Evolutionary conservation across 75 land plant species (phyloP).

Genomic region (Sequoiadendron giganteum): DNA sequence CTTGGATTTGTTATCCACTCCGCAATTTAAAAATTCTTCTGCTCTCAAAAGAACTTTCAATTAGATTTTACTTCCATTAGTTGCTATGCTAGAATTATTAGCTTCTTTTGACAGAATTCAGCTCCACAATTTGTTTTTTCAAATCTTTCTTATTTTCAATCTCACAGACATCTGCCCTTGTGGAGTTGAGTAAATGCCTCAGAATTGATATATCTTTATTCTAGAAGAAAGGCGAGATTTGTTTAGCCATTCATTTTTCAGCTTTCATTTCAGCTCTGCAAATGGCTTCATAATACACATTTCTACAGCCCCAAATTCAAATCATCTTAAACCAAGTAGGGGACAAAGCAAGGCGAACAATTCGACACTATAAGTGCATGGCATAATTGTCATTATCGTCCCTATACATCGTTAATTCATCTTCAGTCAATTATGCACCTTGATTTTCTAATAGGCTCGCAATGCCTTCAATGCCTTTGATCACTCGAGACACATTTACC

Average conservation of each 20-base stretch:
- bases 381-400: too few relatives aligned
- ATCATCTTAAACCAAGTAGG: not conserved
- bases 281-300: not conserved
- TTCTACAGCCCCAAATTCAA: not conserved
- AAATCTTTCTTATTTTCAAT: too few relatives aligned
- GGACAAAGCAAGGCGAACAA: too few relatives aligned
- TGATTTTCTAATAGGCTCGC: too few relatives aligned
- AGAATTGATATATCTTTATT: too few relatives aligned
- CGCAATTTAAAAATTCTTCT: not conserved
- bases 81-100: not conserved
- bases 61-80: not conserved
- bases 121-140: not conserved
- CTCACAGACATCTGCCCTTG: not conserved
- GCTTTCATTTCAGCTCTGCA: not conserved
- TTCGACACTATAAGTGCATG: too few relatives aligned
- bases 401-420: too few relatives aligned
- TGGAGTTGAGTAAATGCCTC: not conserved
- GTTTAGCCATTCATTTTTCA: too few relatives aligned
- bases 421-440: too few relatives aligned
- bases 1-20: not conserved
- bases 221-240: too few relatives aligned
- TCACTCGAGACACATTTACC: too few relatives aligned
- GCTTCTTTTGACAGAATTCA: not conserved
- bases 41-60: not conserved
- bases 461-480: too few relatives aligned